Evolutionary conservation across 1,284 basidiomycete species (phyloP), one percentile per base, ranked within the genome.

Genomic region (Xanthoconium separans): DNA sequence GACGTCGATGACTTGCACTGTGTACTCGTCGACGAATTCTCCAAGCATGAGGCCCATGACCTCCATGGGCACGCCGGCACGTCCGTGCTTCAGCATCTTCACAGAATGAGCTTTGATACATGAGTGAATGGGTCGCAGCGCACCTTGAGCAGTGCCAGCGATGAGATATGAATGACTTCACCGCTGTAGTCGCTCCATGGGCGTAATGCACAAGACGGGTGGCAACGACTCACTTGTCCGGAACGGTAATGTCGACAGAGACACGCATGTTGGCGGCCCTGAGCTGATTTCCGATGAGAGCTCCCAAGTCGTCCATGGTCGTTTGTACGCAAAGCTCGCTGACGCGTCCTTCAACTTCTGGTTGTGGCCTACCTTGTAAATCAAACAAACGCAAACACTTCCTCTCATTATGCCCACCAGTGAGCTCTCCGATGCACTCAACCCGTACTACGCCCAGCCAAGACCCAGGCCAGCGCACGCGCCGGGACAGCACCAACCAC

Each of bases 21-120:
- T 98, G 76, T 98, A 99, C 70, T 99, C 97, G 76, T 99, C 97
- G 45, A 99, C 93, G 63, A 99, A 99, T 71, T 98, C 95, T 27
- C 97, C 97, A 29, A 99, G 82, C 93, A 99, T 96, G 54, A 99
- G 84, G 62, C 97, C 97, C 97, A 99, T 99, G 65, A 99, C 97
- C 75, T 99, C 97, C 92, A 99, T 97, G 12, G 97, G 97, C 36
- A 99, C 97, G 63, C 97, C 97, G 30, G 97, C 96, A 51, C 97
- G 87, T 18, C 97, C 97, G 70, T 99, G 97, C 76, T 99, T 99
- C 62, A 99, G 80, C 97, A 99, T 99, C 94, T 98, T 62, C 43
- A 44, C 29, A 29, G 36, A n/a, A 44, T 62, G 8, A 60, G 47
- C 45, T 46, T 53, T 37, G 31, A 37, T 29, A 44, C 13, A 18